Base-by-base conservation (phyloP, 805 yeast species). In the Monosporozyma siamensis region DNA sequence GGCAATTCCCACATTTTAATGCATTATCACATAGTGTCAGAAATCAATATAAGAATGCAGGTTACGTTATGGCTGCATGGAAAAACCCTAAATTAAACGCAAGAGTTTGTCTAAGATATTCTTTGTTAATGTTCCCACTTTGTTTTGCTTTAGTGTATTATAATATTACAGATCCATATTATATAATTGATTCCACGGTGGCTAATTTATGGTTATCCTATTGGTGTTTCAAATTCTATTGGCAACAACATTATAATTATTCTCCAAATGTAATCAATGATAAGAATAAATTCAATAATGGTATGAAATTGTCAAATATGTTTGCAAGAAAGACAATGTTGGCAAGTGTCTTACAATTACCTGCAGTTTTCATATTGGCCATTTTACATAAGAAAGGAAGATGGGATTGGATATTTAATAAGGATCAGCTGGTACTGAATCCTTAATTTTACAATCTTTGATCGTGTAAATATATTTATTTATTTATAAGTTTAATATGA, bases 1-100 rank as follows among this genome's bases (percentile, higher is more conserved):
- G 98, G 98, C 98, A 92, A 63, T 92, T 92, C 63, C 98, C 98
- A 2, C 98, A 92, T 61, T 92, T 92, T 69, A 92, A 90, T 65
- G 77, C 97, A 0, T 72, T 92, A 38, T 81, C 94, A 41, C 96
- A 89, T 64, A 82, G 82, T 51, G 80, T 92, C 45, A 81, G 88
- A 39, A 80, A 79, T 43, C 97, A 92, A 58, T 92, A 92, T 59
- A 80, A 82, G 53, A 70, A 72, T 38, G 98, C 98, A 0, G 98
- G 98, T 0, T 92, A 92, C 63, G 88, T 87, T n/a, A 92, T 92
- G 98, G 75, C 97, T 0, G 95, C 95, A 0, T 89, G 84, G 67
- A 89, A 80, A 48, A 85, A 90, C 55, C 98, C 99, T 2, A 76
- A 75, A 44, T 67, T 92, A 40, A 92, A 92, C 59, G 97, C 97